Evolutionary conservation across 2,329 filamentous ascomycete species (phyloP).

Genomic region (Pseudogymnoascus sp.): DNA sequence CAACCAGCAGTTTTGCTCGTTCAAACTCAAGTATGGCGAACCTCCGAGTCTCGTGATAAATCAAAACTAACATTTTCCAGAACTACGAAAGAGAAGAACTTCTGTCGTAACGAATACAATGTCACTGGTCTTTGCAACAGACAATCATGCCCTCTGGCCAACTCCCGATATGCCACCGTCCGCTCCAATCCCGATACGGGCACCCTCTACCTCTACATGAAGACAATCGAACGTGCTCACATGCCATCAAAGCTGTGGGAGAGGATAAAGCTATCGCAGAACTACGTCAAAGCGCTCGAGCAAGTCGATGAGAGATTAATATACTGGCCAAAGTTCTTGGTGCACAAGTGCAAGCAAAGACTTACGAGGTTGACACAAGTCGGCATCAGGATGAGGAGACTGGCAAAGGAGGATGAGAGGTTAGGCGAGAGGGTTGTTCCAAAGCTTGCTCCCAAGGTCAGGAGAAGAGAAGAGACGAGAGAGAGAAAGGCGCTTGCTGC

Average conservation of each 20-base stretch:
- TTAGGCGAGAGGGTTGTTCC: conserved; percentile 84
- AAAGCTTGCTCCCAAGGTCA: conserved; percentile 85
- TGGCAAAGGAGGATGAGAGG: conserved; percentile 83
- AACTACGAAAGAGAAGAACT: conserved; percentile 80
- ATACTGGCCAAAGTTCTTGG: conserved; percentile 90
- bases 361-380: conserved; percentile 90
- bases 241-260: conserved; percentile 93
- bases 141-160: conserved; percentile 84
- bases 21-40: conserved; percentile 72
- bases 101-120: conserved; percentile 94
- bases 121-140: conserved; percentile 76
- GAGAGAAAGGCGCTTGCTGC: conserved; percentile 72
- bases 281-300: conserved; percentile 82
- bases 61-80: conserved; percentile 32
- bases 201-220: conserved; percentile 91
- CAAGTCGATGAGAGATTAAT: conserved; percentile 80
- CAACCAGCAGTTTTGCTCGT: conserved; percentile 90
- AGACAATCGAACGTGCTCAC: conserved; percentile 82
- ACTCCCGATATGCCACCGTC: conserved; percentile 87
- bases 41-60: conserved; percentile 26
- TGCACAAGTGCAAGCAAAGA: conserved; percentile 95
- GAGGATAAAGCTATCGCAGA: conserved; percentile 78
- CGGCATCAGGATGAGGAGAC: conserved; percentile 67
- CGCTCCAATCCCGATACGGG: conserved; percentile 74
- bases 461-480: conserved; percentile 65